Evolutionary conservation across 495 filamentous ascomycete genomes (phyloP).

Genomic region (Podospora anserina): DNA sequence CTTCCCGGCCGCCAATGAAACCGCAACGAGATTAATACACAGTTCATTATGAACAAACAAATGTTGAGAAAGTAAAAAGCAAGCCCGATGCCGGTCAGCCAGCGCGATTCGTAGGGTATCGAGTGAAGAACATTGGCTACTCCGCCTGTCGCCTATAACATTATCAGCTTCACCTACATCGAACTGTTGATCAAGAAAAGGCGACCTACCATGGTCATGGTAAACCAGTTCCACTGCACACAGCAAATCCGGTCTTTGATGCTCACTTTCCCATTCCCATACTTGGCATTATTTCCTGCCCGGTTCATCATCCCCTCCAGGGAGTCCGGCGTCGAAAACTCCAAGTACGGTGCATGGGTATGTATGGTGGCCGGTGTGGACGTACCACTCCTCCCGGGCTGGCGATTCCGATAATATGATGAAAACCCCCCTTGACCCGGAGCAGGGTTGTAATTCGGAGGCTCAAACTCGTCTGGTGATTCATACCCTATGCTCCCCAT

Average conservation of each 20-base stretch:
- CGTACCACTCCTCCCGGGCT: background rate
- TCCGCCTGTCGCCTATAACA: slow-evolving; percentile 65
- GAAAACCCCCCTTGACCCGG: background rate
- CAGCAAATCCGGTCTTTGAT: slow-evolving; percentile 47
- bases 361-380: background rate
- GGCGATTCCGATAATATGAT: background rate
- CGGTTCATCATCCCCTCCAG: slow-evolving; percentile 32
- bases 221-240: slow-evolving; percentile 67
- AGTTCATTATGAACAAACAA: slow-evolving; percentile 66
- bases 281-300: slow-evolving; percentile 19
- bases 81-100: slow-evolving; percentile 67
- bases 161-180: background rate
- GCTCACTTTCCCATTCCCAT: slow-evolving; percentile 31
- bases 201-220: slow-evolving; percentile 63
- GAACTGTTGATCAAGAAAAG: background rate
- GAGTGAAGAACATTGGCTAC: slow-evolving; percentile 73
- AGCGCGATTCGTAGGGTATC: slow-evolving; percentile 65
- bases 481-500: background rate
- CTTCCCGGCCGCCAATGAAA: slow-evolving; percentile 70
- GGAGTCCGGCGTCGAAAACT: slow-evolving; percentile 22
- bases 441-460: background rate
- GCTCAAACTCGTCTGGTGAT: background rate
- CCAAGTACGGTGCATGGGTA: background rate
- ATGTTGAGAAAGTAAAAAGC: slow-evolving; percentile 76
- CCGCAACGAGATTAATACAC: slow-evolving; percentile 61